A percentile compares a stretch with the other conserved stretches of the same genome.
Conservation (phyloP, 148 eudicot species). For the Persicaria tinctoria region DNA sequence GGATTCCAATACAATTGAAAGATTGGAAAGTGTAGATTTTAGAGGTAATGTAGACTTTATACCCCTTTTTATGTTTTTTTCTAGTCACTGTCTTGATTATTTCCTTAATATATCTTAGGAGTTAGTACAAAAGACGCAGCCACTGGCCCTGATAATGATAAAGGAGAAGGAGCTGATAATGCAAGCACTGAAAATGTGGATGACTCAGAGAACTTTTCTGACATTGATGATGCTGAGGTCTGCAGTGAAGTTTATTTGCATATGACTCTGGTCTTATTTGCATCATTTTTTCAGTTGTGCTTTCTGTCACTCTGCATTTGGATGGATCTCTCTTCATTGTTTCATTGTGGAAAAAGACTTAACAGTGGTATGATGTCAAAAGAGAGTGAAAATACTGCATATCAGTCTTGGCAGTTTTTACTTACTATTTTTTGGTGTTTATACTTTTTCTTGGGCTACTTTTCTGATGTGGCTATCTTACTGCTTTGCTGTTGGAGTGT, state of each 20-base stretch:
- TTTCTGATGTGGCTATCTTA: not conserved
- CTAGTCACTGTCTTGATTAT: slow-evolving; percentile 5
- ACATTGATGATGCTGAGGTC: slow-evolving; percentile 82
- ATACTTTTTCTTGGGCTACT: not conserved
- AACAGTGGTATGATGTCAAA: not conserved
- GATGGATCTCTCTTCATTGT: not conserved
- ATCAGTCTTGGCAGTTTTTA: not conserved
- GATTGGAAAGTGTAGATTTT: slow-evolving; percentile 19
- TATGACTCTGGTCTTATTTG: slow-evolving; percentile 1
- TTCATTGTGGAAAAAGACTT: not conserved
- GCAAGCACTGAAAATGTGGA: slow-evolving; percentile 23
- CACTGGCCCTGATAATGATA: slow-evolving; percentile 15
- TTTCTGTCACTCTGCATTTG: not conserved
- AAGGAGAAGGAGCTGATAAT: slow-evolving; percentile 25
- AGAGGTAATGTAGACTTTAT: slow-evolving; percentile 10
- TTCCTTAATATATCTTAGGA: slow-evolving; percentile 23
- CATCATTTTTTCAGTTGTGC: not conserved
- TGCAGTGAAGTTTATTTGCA: slow-evolving; percentile 13
- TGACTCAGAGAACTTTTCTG: slow-evolving; percentile 56
- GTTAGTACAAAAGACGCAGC: slow-evolving; percentile 20
- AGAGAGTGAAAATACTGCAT: not conserved
- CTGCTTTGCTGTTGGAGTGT: not conserved
- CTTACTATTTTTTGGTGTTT: not conserved
- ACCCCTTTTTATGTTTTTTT: not conserved
- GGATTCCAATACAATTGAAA: slow-evolving; percentile 20